Base-by-base conservation (phyloP, 2,329 filamentous ascomycete species). In the Cladosporium velox region DNA sequence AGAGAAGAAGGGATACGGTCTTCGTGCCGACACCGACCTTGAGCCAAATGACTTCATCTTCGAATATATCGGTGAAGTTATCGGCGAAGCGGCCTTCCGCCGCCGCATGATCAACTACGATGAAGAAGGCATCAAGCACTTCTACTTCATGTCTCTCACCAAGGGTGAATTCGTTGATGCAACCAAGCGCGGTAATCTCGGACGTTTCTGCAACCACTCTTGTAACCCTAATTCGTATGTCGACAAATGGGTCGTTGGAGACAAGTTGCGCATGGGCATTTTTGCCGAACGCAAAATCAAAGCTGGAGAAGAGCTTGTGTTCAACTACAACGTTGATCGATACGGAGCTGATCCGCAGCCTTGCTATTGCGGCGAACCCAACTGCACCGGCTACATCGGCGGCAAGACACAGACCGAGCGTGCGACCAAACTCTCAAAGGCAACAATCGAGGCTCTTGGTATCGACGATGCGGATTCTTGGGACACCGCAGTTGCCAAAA, bases 211-310 rank as follows among this genome's bases (percentile, higher is more conserved):
- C 86, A 99, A 99, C 75, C 95, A 99, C 78, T 98, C 95, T 10
- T 99, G 95, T 85, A 97, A 95, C 77, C 95, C 95, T 21, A 99
- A 99, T 77, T 98, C 93, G 80, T 98, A 96, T 79, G 94, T 99
- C 70, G 95, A 99, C 84, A 99, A 99, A 82, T 99, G 95, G 95
- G 93, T 98, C 67, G 93, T 99, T 38, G 93, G 93, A 21, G 92
- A 96, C 74, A 98, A 97, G 82, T 84, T 98, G 76, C 93, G 95
- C 73, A 99, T 99, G 95, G 95, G 95, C 73, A 98, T 99, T 72
- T 99, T 99, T 82, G 92, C 93, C 72, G 87, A 91, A 80, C 91
- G 93, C 70, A 84, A 87, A 74, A 90, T 99, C 76, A 88, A 89
- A 75, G 89, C 91, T 21, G 95, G 95, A 65, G 95, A 99, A 78